phyloP scores from a whole-genome alignment of 2,329 filamentous ascomycete species.

The Colletotrichum melonis region DNA sequence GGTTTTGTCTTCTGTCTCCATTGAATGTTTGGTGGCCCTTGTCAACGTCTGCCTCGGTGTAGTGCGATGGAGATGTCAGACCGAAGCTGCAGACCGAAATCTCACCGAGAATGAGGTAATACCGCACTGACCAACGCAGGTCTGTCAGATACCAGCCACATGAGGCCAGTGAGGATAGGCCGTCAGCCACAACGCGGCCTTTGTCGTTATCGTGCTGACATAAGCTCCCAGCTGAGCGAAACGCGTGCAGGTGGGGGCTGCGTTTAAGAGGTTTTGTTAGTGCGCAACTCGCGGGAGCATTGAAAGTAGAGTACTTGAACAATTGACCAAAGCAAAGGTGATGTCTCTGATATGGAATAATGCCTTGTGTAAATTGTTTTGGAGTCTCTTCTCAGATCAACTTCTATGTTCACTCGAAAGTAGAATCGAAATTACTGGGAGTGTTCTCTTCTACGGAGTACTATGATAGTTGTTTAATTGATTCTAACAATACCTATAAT shows the following conservation, averaged over 20 bases:
- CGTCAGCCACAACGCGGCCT: no score
- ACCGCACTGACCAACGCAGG: not conserved
- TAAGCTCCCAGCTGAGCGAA: no score
- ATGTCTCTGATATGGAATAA: not conserved
- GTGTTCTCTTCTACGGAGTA: not conserved
- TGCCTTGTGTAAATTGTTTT: not conserved
- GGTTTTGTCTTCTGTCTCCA: not conserved
- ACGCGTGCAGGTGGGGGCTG: not conserved
- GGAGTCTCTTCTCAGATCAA: not conserved
- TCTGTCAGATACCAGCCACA: not conserved
- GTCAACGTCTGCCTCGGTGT: not conserved
- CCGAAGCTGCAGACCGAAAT: not conserved
- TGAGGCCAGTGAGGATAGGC: fast-evolving
- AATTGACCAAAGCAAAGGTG: not conserved
- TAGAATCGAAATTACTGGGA: no score
- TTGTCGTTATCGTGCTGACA: no score
- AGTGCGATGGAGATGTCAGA: not conserved
- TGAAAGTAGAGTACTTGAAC: not conserved
- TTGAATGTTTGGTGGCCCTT: not conserved
- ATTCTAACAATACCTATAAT: no score
- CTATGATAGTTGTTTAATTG: not conserved
- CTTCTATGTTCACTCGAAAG: not conserved
- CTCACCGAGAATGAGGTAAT: not conserved
- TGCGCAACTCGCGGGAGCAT: not conserved
- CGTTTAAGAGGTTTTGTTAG: constrained; percentile 14